Base-by-base conservation (phyloP, 345 rosid species). In the Carallia brachiata region DNA sequence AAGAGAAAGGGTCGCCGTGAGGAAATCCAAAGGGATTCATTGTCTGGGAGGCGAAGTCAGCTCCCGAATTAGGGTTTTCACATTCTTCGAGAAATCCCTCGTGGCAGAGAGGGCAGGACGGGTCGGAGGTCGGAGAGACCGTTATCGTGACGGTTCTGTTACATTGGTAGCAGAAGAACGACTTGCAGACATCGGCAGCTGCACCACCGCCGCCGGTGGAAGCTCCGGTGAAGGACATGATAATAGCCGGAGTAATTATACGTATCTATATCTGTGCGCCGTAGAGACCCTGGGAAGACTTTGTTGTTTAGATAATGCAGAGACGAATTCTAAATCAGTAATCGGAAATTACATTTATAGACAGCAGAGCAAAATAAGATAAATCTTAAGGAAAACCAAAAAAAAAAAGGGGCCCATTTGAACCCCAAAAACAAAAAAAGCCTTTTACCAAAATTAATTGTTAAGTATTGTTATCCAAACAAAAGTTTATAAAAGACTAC, bases 41-140 rank as follows among this genome's bases (percentile, higher is more conserved):
- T 27, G 34, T 4, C 34, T 50, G 64, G 58, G 47, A 36, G 52
- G 36, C 48, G 31, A 67, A 31, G 65, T 37, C 39, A 40, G 82
- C 62, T 72, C 57, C 50, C 50, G 16, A 44, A 44, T 12, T 65
- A 44, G 80, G 81, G 78, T 55, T 54, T 59, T 81, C 87, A 32
- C 1, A 31, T 65, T 84, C 87, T 73, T 84, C 87, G 32, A 81
- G 68, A 70, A 84, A 84, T 44, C 84, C 81, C 0, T 77, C 87
- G 75, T 77, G 58, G 72, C 87, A 84, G 31, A 61, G 50, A 44
- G 87, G 87, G 60, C 87, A 84, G 36, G 36, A 30, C 7, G 81
- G 87, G 32, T 74, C 84, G 59, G 81, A 52, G 44, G 81, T 54
- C 4, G 78, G 70, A 2, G 84, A 62, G 39, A 69, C 67, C 27